Base-by-base conservation (phyloP, 192 early-diverging fungal species). In the Pecoramyces ruminantium region DNA sequence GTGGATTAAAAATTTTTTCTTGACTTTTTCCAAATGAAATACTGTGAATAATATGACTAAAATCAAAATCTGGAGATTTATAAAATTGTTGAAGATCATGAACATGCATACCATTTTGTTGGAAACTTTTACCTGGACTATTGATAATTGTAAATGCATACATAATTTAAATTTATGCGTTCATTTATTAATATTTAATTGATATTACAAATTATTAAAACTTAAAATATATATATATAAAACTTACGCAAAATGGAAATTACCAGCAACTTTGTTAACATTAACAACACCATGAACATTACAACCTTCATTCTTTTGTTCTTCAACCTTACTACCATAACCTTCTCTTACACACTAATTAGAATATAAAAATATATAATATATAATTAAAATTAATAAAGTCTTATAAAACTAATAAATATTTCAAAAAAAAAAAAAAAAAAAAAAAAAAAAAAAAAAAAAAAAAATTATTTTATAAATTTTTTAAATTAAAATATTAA, bases 241-340 rank as follows among this genome's bases (percentile, higher is more conserved):
- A n/a, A 51, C 42, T 17, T 51, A 51, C 42, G 42, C 42, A 51
- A 51, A 90, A 85, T 97, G 97, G 83, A 97, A 92, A 82, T 96
- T 96, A 51, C 97, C 97, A 28, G 93, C 87, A 15, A 97, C 95
- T 87, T 96, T 96, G 86, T 96, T 97, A 40, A 98, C 94, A 39
- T 88, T 84, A 28, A 97, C 83, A 78, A 86, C 85, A 8, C 97
- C 97, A 29, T 88, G 87, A 42, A 98, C 85, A 81, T 93, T 90
- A 84, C 97, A 98, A 28, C 96, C 97, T 86, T 98, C 96, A 82
- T 94, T 91, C 15, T 87, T 88, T 84, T 96, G 96, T 39, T 87
- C 88, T 77, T 89, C 87, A 77, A 96, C 84, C 80, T 91, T 92
- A 78, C 93, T 88, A 29, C 87, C 81, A 87, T 92, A 97, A 42